A percentile compares a stretch with the other conserved stretches of the same genome.
Conservation (phyloP, 225 moss, liverwort and hornwort genomes). For the Climacium dendroides region DNA sequence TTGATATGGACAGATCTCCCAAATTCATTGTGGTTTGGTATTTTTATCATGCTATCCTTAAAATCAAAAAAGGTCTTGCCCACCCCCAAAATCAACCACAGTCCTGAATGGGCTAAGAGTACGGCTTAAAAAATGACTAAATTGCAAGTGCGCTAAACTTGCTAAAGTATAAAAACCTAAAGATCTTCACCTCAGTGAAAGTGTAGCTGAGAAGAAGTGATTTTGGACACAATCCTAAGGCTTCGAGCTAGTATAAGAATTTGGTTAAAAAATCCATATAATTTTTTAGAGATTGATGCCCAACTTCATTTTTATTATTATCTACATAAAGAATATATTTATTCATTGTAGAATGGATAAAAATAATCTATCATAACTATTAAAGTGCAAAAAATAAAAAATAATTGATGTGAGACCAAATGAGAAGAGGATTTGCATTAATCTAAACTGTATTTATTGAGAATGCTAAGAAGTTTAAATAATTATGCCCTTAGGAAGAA, state of each 20-base stretch:
- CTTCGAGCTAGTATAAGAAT: not conserved
- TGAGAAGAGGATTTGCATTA: not conserved
- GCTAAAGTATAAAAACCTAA: no score
- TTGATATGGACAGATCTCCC: no score
- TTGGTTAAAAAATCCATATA: not conserved
- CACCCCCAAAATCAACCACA: no score
- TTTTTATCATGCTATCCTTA: no score
- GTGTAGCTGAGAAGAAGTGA: no score
- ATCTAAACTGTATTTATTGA: not conserved
- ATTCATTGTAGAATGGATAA: fast-evolving
- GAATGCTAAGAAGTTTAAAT: not conserved
- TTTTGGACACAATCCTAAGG: no score
- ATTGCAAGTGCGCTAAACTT: no score
- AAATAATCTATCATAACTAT: not conserved
- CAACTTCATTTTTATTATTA: not conserved
- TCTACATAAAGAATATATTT: not conserved
- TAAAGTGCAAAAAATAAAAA: not conserved
- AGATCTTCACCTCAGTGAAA: no score
- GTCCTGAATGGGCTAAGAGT: no score
- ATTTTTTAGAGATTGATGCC: fast-evolving
- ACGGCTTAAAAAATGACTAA: no score
- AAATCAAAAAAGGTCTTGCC: no score
- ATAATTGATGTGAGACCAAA: fast-evolving
- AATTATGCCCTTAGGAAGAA: not conserved
- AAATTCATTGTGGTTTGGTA: no score